Evolutionary conservation across 495 filamentous ascomycete species (phyloP).

Genomic region (Aspergillus biplanus): DNA sequence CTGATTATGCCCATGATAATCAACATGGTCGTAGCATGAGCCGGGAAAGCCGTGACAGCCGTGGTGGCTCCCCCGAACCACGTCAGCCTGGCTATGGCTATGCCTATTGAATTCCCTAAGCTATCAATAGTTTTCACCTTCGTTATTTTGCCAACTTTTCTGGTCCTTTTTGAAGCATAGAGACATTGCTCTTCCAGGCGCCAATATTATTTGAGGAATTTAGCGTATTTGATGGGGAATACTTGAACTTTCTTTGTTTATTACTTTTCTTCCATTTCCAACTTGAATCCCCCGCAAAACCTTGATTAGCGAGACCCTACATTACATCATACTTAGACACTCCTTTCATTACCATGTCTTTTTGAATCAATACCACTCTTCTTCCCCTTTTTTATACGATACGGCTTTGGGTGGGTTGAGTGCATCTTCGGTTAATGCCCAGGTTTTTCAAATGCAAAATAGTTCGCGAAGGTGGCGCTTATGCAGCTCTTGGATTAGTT

Average conservation of each 20-base stretch:
- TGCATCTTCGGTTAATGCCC: too few species aligned
- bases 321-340: conserved; percentile 5
- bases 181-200: conserved; percentile 17
- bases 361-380: conserved; percentile 1
- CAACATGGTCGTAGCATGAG: conserved; percentile 42
- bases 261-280: conserved; percentile 16
- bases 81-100: conserved; percentile 46
- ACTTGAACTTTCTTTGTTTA: conserved; percentile 14
- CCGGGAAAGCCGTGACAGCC: conserved; percentile 37
- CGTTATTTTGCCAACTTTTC: conserved; percentile 8
- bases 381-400: not conserved
- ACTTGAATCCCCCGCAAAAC: conserved; percentile 2
- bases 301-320: conserved; percentile 2
- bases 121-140: conserved; percentile 16
- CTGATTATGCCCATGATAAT: conserved; percentile 40
- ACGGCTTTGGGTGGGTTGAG: too few species aligned
- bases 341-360: conserved; percentile 2
- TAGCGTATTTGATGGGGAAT: conserved; percentile 27
- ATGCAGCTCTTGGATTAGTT: too few species aligned
- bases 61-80: conserved; percentile 36
- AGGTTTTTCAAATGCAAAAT: too few species aligned
- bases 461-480: too few species aligned
- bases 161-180: conserved; percentile 22
- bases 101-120: conserved; percentile 34
- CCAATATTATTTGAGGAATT: conserved; percentile 24